A percentile compares a stretch with the other conserved stretches of the same genome.
phyloP scores from a whole-genome alignment of 768 basidiomycete genomes.

The Tricholoma sp. region DNA sequence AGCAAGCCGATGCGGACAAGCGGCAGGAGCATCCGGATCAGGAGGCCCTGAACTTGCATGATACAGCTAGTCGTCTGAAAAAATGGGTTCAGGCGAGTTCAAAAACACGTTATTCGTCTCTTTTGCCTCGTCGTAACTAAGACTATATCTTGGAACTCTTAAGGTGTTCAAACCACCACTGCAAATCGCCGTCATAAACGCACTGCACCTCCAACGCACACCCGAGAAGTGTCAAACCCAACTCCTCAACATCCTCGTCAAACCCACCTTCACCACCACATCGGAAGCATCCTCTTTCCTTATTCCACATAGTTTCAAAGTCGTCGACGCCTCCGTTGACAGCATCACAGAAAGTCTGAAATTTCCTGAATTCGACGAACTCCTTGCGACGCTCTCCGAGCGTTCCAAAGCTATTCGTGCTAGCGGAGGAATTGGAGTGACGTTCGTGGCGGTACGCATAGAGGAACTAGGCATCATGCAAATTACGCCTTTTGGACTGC shows the following conservation, averaged over 20 bases:
- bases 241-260: background rate
- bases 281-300: background rate
- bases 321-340: background rate
- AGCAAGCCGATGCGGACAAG: background rate
- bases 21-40: background rate
- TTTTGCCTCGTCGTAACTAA: background rate
- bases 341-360: background rate
- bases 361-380: background rate
- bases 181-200: background rate
- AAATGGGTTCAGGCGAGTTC: background rate
- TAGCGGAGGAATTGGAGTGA: background rate
- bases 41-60: background rate
- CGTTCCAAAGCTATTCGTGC: background rate
- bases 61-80: background rate
- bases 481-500: background rate
- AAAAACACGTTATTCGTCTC: background rate
- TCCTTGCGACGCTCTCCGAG: background rate
- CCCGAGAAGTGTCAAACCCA: background rate
- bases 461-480: background rate
- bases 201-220: background rate
- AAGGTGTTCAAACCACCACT: background rate
- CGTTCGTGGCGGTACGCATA: background rate
- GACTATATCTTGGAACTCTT: background rate
- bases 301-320: background rate
- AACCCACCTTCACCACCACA: background rate